Evolutionary conservation across 169 alveolate species (phyloP).

Genomic region (Plasmodium gonderi): DNA sequence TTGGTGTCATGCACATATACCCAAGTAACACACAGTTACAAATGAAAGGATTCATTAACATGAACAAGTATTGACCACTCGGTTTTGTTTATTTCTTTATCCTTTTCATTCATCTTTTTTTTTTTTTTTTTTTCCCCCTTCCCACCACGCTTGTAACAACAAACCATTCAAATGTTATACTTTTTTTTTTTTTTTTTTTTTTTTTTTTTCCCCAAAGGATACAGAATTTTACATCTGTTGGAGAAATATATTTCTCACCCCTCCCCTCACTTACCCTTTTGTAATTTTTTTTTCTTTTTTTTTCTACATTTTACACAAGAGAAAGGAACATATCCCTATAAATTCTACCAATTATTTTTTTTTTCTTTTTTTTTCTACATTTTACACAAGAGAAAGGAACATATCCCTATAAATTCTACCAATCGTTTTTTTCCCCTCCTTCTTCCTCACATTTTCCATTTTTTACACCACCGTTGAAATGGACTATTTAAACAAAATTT

Average conservation of each 20-base stretch:
- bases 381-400: too few species aligned
- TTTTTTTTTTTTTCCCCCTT: neutral
- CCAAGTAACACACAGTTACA: too few species aligned
- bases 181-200: neutral
- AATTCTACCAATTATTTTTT: neutral
- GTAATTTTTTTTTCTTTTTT: neutral
- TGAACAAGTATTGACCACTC: too few species aligned
- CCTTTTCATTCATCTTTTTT: neutral
- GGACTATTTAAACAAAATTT: conserved; percentile 39
- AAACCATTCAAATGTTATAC: neutral
- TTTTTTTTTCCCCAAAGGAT: neutral
- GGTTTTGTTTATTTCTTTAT: too few species aligned
- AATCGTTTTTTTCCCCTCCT: neutral
- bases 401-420: neutral
- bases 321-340: neutral
- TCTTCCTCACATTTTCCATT: neutral
- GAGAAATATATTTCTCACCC: too few species aligned
- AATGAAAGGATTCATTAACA: too few species aligned
- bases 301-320: neutral
- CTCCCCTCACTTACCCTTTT: too few species aligned
- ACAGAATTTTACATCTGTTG: too few species aligned
- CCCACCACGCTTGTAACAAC: too few species aligned
- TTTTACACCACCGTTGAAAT: neutral
- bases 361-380: neutral
- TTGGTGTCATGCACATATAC: too few species aligned